These are phyloP conservation scores for Penicillium subrubescens DNA, from an alignment of 495 filamentous ascomycete genomes.

Conservation along the genomic window DNA sequence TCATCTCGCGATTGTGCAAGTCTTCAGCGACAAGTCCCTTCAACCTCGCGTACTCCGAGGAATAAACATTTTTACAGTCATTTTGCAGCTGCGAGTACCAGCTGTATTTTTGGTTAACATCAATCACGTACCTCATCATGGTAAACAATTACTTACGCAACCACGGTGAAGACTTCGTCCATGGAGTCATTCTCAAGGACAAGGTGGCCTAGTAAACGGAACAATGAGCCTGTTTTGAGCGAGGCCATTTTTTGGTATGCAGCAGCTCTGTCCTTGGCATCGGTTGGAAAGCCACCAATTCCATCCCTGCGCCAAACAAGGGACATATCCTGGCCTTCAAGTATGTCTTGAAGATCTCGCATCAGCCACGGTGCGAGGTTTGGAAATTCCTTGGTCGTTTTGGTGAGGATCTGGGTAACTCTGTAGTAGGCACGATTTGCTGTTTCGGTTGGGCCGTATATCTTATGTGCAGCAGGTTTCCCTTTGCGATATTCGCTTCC, in stretches of 20 bases:
- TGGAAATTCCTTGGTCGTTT: not conserved
- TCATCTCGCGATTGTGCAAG: not conserved
- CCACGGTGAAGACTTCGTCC: not conserved
- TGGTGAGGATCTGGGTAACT: not conserved
- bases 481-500: not conserved
- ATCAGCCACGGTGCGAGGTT: not conserved
- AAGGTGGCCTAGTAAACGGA: not conserved
- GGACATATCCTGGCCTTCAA: not conserved
- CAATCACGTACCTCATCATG: not conserved
- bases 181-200: not conserved
- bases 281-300: not conserved
- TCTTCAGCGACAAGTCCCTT: not conserved
- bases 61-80: not conserved
- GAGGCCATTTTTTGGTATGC: not conserved
- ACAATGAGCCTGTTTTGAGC: not conserved
- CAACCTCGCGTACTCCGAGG: not conserved
- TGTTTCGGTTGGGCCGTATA: not conserved
- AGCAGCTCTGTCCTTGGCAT: not conserved
- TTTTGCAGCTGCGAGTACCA: not conserved
- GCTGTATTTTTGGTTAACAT: not conserved
- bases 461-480: not conserved
- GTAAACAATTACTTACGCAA: not conserved
- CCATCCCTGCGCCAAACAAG: not conserved
- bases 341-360: not conserved
- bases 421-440: not conserved